Percentiles rank a stretch among this genome's conserved stretches.
Evolutionary conservation across 2,329 filamentous ascomycete species (phyloP).

Genomic region (Fusarium marasasianum): DNA sequence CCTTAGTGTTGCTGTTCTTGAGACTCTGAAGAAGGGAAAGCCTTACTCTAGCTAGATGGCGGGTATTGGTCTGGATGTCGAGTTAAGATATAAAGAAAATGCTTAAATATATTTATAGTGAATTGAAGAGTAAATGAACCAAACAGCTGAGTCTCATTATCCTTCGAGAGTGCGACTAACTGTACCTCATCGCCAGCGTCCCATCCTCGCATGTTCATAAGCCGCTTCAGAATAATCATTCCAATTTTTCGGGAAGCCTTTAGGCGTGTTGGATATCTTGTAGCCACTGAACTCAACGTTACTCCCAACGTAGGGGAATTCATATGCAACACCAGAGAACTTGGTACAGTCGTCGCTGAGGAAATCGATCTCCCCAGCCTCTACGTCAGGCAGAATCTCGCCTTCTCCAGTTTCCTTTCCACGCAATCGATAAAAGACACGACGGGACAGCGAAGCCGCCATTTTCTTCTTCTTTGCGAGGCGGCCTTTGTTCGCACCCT

Average conservation of each 20-base stretch:
- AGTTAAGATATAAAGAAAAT: neutral
- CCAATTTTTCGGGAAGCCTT: rapidly evolving
- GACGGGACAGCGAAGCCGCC: neutral
- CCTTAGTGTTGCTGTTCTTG: slow-evolving; percentile 65
- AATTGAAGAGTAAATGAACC: neutral
- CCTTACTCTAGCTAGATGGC: neutral
- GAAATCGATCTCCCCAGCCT: neutral
- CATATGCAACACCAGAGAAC: neutral
- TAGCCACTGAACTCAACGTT: neutral
- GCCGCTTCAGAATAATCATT: neutral
- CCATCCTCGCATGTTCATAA: neutral
- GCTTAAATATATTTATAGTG: rapidly evolving
- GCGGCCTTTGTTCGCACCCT: neutral
- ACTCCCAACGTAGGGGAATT: rapidly evolving
- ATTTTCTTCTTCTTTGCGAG: neutral
- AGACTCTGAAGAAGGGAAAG: slow-evolving; percentile 47
- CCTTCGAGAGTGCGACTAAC: rapidly evolving
- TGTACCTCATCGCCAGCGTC: neutral
- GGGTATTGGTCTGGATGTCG: rapidly evolving
- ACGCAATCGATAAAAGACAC: neutral
- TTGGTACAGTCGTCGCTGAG: neutral
- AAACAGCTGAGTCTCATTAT: rapidly evolving
- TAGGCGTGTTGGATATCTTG: rapidly evolving
- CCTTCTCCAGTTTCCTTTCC: neutral
- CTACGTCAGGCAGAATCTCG: too few relatives aligned